Conservation (phyloP, 2,329 filamentous ascomycete species). For the Podosphaera xanthii region DNA sequence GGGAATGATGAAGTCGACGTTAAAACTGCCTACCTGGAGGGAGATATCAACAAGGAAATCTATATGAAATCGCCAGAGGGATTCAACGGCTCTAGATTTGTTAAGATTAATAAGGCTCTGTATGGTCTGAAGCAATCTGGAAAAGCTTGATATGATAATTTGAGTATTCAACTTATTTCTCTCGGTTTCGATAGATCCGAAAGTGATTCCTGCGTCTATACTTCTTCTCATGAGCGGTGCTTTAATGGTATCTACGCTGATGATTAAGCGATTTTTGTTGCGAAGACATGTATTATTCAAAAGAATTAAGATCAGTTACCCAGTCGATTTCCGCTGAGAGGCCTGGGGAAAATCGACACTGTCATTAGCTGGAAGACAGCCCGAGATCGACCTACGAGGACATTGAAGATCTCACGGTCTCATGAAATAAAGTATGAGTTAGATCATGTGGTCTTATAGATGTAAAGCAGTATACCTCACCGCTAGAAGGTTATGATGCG, state of each 20-base stretch:
- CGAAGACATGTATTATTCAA: not conserved
- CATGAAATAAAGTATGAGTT: not conserved
- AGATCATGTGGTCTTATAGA: not conserved
- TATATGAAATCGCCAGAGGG: too few species aligned
- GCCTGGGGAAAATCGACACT: not conserved
- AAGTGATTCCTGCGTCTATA: not conserved
- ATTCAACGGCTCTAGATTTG: too few species aligned
- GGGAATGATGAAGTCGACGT: too few species aligned
- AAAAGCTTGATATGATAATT: not conserved
- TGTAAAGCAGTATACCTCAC: not conserved
- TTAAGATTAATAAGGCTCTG: not conserved
- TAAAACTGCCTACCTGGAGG: too few species aligned
- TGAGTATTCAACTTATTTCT: not conserved
- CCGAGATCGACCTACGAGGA: not conserved
- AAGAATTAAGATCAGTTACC: not conserved
- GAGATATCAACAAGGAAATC: too few species aligned
- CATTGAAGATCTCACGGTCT: not conserved
- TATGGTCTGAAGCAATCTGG: not conserved
- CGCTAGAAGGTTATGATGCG: not conserved
- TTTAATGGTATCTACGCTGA: not conserved
- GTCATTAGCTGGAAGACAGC: not conserved
- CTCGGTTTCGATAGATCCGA: not conserved
- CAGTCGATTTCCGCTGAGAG: not conserved
- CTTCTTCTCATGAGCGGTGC: not conserved
- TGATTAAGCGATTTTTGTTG: not conserved